phyloP scores from a whole-genome alignment of 2,329 filamentous ascomycete species.

The Aureobasidium melanogenum region DNA sequence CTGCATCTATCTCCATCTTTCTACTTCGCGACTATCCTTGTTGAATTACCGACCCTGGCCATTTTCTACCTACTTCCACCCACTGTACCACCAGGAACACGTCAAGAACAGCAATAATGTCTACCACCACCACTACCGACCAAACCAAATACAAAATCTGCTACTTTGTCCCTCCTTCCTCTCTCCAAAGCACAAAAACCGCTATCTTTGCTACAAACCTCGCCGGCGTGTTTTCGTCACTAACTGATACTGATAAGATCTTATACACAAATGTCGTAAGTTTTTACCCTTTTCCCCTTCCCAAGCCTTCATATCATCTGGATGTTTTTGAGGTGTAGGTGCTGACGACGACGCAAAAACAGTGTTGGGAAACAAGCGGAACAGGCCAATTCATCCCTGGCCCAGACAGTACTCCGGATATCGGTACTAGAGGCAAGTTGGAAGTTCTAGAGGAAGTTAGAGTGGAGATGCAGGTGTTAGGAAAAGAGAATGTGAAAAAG shows the following conservation, averaged over 20 bases:
- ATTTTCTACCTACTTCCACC: not conserved
- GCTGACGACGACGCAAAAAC: no score
- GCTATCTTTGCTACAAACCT: conserved; percentile 37
- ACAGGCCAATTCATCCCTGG: conserved; percentile 59
- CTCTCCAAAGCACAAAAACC: conserved; percentile 31
- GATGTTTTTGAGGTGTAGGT: no score
- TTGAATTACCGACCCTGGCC: not conserved
- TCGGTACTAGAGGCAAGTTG: conserved; percentile 49
- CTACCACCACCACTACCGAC: not conserved
- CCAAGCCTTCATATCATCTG: no score
- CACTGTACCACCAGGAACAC: no score
- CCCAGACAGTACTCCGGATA: conserved; percentile 51
- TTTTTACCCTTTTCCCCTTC: not conserved
- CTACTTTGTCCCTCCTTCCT: conserved; percentile 34
- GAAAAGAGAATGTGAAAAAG: conserved; percentile 46
- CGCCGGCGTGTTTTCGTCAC: conserved; percentile 31
- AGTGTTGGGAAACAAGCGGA: conserved; percentile 37
- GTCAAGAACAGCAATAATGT: not conserved
- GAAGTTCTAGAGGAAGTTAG: conserved; percentile 53
- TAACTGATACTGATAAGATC: not conserved
- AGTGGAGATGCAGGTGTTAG: conserved; percentile 55
- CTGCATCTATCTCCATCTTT: not conserved
- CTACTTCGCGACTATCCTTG: not conserved
- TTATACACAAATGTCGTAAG: not conserved
- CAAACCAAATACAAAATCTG: conserved; percentile 33